Evolutionary conservation across 2,329 filamentous ascomycete species (phyloP).

Genomic region (Penicillium psychrosexuale): DNA sequence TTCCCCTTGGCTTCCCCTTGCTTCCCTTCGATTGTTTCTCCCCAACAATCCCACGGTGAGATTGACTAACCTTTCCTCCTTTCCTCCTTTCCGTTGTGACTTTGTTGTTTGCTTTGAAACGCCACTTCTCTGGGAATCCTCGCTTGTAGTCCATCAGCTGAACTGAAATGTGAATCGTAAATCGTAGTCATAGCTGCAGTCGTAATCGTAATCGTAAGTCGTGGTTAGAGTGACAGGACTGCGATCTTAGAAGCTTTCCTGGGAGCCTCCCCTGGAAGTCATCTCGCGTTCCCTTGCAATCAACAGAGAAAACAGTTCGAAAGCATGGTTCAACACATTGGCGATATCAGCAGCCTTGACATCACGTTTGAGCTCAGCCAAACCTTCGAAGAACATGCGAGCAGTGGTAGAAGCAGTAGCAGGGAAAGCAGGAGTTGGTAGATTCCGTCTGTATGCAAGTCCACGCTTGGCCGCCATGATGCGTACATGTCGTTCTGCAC

Average conservation of each 20-base stretch:
- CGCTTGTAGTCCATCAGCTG: background rate
- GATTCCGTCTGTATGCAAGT: constrained; percentile 5
- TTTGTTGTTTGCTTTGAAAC: background rate
- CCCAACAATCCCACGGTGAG: background rate
- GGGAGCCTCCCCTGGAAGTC: background rate
- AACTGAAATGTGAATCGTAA: background rate
- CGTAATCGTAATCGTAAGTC: background rate
- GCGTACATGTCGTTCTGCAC: constrained; percentile 35
- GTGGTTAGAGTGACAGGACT: background rate
- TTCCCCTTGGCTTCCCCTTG: background rate
- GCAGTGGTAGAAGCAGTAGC: constrained; percentile 20
- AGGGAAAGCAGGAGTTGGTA: background rate
- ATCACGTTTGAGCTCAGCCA: constrained; percentile 26
- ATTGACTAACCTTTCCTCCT: background rate
- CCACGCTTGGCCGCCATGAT: constrained; percentile 27
- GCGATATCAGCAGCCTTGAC: constrained; percentile 20
- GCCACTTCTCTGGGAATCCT: background rate
- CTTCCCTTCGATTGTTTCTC: background rate
- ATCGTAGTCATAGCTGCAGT: background rate
- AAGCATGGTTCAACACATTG: constrained; percentile 25
- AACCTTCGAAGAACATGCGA: constrained; percentile 31
- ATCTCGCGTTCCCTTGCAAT: constrained; percentile 28
- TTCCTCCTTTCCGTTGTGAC: too few species aligned
- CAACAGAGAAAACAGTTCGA: constrained; percentile 30
- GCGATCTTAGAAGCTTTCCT: background rate